Evolutionary conservation across 2,329 filamentous ascomycete genomes (phyloP).

Genomic region (Fonsecaea pedrosoi): DNA sequence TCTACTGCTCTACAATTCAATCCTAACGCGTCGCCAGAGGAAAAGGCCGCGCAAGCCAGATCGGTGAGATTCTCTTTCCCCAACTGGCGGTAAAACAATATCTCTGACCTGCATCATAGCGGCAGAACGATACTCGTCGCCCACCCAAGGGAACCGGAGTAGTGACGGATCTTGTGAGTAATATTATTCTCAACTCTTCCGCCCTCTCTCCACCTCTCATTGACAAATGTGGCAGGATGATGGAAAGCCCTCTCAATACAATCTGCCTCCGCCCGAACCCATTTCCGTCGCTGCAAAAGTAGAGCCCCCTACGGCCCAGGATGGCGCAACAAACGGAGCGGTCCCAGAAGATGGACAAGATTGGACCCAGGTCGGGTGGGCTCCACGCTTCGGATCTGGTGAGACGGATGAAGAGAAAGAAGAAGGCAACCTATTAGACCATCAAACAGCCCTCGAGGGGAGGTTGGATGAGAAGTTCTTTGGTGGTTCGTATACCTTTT

Average conservation of each 20-base stretch:
- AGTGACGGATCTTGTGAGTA: constrained; percentile 73
- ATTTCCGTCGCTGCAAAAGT: constrained; percentile 66
- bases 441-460: constrained; percentile 84
- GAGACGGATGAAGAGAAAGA: constrained; percentile 58
- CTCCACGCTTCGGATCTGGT: constrained; percentile 74
- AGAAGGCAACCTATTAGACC: constrained; percentile 74
- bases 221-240: constrained; percentile 60
- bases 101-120: constrained; percentile 52
- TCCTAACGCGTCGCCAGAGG: constrained; percentile 78
- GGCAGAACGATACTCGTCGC: constrained; percentile 47
- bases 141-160: constrained; percentile 56
- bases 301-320: constrained; percentile 54
- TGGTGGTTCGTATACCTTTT: constrained; percentile 66
- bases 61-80: constrained; percentile 58
- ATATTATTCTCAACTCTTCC: constrained; percentile 1
- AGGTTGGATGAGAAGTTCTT: constrained; percentile 88
- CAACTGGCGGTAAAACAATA: neutral
- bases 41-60: constrained; percentile 81
- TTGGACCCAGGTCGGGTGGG: constrained; percentile 79
- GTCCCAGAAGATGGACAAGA: constrained; percentile 57
- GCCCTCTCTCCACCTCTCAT: constrained; percentile 17
- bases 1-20: constrained; percentile 84
- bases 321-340: constrained; percentile 58
- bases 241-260: constrained; percentile 71
- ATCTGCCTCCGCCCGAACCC: constrained; percentile 77